Evolutionary conservation across 768 basidiomycete species (phyloP).

Genomic region (Kwoniella mangroviensis): DNA sequence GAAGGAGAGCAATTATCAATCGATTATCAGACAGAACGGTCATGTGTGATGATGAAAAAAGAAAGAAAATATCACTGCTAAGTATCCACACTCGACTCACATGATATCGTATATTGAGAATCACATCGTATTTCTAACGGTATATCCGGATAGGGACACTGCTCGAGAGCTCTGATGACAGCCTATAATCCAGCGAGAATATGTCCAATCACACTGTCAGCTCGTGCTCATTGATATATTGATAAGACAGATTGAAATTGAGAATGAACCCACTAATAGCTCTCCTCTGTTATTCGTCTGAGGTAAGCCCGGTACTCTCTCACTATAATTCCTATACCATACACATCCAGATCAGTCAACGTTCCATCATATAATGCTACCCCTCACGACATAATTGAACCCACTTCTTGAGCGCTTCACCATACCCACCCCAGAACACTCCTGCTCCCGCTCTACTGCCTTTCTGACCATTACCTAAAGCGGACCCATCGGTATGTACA

Average conservation of each 20-base stretch:
- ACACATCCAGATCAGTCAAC: neutral
- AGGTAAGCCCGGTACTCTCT: conserved; percentile 59
- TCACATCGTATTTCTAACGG: conserved; percentile 80
- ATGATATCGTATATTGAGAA: conserved; percentile 79
- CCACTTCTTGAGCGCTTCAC: conserved; percentile 41
- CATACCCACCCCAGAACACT: conserved; percentile 78
- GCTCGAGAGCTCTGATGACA: conserved; percentile 79
- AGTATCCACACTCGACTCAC: conserved; percentile 59
- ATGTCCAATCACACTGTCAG: neutral
- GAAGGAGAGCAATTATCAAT: neutral
- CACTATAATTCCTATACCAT: conserved; percentile 71
- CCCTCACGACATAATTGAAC: conserved; percentile 6
- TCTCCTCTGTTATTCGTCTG: conserved; percentile 69
- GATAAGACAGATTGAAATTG: neutral
- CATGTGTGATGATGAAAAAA: too few species aligned
- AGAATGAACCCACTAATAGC: conserved; percentile 67
- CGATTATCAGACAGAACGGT: too few species aligned
- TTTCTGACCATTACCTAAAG: conserved; percentile 74
- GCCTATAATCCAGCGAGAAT: conserved; percentile 63
- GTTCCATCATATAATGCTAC: neutral
- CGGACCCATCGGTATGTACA: conserved; percentile 88
- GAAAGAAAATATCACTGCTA: too few species aligned
- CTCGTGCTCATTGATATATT: conserved; percentile 2
- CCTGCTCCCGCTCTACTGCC: conserved; percentile 79
- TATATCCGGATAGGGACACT: conserved; percentile 64